A percentile compares a stretch with the other conserved stretches of the same genome.
phyloP scores from a whole-genome alignment of 306 rosid species.

The Phaseolus lunatus region DNA sequence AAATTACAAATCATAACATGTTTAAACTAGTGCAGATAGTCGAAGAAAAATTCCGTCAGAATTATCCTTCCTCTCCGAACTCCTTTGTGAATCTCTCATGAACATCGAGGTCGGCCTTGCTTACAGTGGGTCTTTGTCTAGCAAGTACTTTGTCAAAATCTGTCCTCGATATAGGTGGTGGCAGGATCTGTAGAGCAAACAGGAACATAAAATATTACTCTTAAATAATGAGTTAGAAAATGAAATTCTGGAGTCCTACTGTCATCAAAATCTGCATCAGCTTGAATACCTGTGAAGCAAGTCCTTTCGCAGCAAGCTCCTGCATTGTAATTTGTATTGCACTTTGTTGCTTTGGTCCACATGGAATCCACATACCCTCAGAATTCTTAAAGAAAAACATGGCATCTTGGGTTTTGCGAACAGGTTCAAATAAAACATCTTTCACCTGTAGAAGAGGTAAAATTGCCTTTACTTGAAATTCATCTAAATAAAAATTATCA shows the following conservation, averaged over 20 bases:
- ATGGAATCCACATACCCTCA: constrained; percentile 83
- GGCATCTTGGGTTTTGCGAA: constrained; percentile 99
- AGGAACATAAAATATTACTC: constrained; percentile 20
- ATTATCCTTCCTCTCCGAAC: constrained; percentile 98
- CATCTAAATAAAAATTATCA: constrained; percentile 3
- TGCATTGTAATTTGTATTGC: constrained; percentile 83
- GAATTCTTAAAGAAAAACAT: constrained; percentile 79
- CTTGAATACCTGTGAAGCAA: constrained; percentile 79
- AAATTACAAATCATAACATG: constrained; percentile 53
- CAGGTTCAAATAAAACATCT: constrained; percentile 99
- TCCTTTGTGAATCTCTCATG: constrained; percentile 98
- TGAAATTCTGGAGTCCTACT: not conserved
- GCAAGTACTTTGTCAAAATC: constrained; percentile 99
- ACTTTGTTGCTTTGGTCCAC: constrained; percentile 88
- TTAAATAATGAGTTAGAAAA: not conserved
- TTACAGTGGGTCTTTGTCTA: constrained; percentile 95
- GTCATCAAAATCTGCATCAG: constrained; percentile 35
- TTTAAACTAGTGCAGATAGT: constrained; percentile 50
- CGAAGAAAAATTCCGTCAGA: constrained; percentile 48
- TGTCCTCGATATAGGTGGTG: constrained; percentile 82
- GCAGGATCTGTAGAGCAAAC: constrained; percentile 77
- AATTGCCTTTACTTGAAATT: constrained; percentile 29
- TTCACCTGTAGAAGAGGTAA: constrained; percentile 68
- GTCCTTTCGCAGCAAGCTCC: constrained; percentile 85
- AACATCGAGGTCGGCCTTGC: constrained; percentile 85